These are phyloP conservation scores for Nitzschia inconspicua DNA, from an alignment of 108 stramenopile genomes.

Conservation along the genomic window DNA sequence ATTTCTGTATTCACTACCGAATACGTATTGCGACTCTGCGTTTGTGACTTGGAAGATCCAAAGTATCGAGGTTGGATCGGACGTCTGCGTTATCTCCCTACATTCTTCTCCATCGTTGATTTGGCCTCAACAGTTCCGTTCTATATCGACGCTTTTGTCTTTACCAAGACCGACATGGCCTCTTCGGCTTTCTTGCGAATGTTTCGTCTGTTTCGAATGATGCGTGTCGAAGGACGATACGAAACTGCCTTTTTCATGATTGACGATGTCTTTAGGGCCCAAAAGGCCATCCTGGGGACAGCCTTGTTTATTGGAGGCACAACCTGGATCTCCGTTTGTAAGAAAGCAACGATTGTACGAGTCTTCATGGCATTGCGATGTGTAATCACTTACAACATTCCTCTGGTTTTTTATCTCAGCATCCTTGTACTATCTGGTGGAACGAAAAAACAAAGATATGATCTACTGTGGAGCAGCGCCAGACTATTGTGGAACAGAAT, in stretches of 20 bases:
- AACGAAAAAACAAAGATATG: constrained; percentile 72
- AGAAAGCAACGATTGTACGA: too few relatives aligned
- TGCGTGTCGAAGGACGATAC: constrained; percentile 85
- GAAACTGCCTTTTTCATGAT: constrained; percentile 72
- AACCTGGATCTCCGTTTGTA: constrained; percentile 74
- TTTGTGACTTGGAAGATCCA: constrained; percentile 53
- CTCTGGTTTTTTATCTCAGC: too few relatives aligned
- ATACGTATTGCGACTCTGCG: constrained; percentile 69
- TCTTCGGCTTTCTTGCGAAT: constrained; percentile 83
- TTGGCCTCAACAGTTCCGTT: constrained; percentile 84
- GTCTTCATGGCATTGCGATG: too few relatives aligned
- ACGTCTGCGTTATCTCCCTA: constrained; percentile 46
- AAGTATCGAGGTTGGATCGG: constrained; percentile 41
- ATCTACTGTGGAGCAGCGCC: constrained; percentile 74
- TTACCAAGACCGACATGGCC: constrained; percentile 51
- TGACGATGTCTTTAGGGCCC: constrained; percentile 75
- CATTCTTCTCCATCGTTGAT: constrained; percentile 80
- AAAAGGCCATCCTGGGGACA: constrained; percentile 66
- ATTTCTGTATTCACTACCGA: constrained; percentile 80
- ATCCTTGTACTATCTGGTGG: constrained; percentile 80
- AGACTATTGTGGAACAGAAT: constrained; percentile 36
- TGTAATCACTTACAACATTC: too few relatives aligned
- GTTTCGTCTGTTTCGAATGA: constrained; percentile 89
- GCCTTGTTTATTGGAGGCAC: constrained; percentile 86
- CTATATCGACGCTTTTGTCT: constrained; percentile 79